These are phyloP conservation scores for Ceratobasidium sp. DNA, from an alignment of 1,284 basidiomycete genomes.

Conservation along the genomic window DNA sequence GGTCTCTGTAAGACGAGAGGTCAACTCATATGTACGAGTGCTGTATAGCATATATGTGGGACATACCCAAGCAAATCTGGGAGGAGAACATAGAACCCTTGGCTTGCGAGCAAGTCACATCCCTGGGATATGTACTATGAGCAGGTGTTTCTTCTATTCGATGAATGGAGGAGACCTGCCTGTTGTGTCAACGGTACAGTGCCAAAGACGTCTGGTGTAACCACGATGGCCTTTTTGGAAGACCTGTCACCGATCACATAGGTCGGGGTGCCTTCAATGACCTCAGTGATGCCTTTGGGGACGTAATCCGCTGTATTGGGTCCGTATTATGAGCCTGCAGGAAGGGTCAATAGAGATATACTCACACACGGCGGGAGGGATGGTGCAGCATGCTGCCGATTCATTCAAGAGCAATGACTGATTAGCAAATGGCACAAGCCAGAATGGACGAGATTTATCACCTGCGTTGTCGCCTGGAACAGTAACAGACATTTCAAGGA, in stretches of 20 bases:
- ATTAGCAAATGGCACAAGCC: neutral
- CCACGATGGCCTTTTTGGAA: slow-evolving; percentile 33
- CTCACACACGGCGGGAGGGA: slow-evolving; percentile 33
- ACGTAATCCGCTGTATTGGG: slow-evolving; percentile 22
- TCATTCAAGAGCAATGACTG: neutral
- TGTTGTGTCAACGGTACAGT: slow-evolving; percentile 35
- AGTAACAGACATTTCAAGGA: slow-evolving; percentile 13
- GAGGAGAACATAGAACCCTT: slow-evolving; percentile 34
- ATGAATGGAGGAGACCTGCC: neutral
- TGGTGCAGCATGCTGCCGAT: slow-evolving; percentile 31
- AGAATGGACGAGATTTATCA: neutral
- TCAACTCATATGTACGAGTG: too few species aligned
- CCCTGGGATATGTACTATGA: neutral
- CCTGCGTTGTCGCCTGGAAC: slow-evolving; percentile 35
- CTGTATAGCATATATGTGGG: too few species aligned
- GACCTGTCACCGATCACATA: slow-evolving; percentile 30
- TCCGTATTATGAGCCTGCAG: neutral
- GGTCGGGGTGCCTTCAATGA: neutral
- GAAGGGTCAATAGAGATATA: neutral
- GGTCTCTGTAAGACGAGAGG: too few species aligned
- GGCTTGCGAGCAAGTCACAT: slow-evolving; percentile 36
- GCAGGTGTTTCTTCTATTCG: neutral
- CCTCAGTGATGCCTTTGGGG: slow-evolving; percentile 25
- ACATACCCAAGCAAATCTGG: slow-evolving; percentile 29
- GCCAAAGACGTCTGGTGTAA: slow-evolving; percentile 27